Evolutionary conservation across 148 eudicot species (phyloP).

Genomic region (Vaccinium vitisidaea): DNA sequence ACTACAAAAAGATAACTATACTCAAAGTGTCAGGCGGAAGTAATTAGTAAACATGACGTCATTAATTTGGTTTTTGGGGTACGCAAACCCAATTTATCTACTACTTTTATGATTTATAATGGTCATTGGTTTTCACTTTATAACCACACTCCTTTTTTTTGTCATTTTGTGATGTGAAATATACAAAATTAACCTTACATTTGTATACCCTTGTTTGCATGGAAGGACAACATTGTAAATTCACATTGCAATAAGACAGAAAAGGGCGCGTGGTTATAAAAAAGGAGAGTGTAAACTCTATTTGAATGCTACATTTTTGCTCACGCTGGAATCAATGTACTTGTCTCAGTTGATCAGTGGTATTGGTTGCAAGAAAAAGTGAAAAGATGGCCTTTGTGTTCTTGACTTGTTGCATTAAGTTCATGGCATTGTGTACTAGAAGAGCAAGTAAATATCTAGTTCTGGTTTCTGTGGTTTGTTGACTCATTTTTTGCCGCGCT

Average conservation of each 20-base stretch:
- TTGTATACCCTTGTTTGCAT: no score
- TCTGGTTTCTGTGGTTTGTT: conserved; percentile 9
- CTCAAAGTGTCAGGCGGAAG: neutral
- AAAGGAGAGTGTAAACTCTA: neutral
- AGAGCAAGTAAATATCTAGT: neutral
- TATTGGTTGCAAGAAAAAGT: neutral
- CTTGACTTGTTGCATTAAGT: neutral
- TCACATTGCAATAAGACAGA: no score
- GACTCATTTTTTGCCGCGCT: neutral
- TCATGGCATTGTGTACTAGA: neutral
- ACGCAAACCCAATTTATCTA: no score
- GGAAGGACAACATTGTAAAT: no score
- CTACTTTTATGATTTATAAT: neutral
- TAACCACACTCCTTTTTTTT: no score
- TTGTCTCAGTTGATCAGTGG: neutral
- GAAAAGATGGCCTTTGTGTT: neutral
- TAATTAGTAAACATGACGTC: neutral
- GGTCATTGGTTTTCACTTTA: no score
- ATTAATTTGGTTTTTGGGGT: neutral
- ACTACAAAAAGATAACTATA: neutral
- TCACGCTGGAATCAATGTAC: neutral
- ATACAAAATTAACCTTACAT: no score
- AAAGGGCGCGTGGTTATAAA: no score
- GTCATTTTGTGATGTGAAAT: no score
- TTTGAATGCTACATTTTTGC: neutral